Base-by-base conservation (phyloP, 495 filamentous ascomycete genomes). In the Podospora pseudoanserina region DNA sequence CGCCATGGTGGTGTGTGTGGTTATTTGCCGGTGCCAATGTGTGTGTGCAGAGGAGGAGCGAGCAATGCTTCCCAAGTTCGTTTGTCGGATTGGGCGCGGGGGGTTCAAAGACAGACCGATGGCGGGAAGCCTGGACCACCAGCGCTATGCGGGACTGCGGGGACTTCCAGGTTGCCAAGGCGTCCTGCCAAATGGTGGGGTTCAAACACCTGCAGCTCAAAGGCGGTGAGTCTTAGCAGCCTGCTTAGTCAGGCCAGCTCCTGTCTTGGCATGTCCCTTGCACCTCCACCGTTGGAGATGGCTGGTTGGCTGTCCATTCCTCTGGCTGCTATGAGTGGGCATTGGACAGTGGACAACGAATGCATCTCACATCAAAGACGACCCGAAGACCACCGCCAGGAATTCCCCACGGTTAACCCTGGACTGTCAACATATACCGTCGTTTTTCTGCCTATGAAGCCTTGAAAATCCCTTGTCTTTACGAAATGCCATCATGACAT, bases 401-500 rank as follows among this genome's bases (percentile, higher is more conserved):
- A 15, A 61, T 61, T 16, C 39, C 39, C 39, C 15, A 49, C 9
- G 9, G 39, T 7, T 7, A 32, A 32, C 7, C 30, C 39, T 49
- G 39, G 39, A 16, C 9, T 6, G 6, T 49, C 30, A 32, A 1
- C 3, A 5, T 49, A 16, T 11, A 49, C 0, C 2, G 0, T 11
- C 0, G 39, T 49, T 5, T 18, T 49, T 49, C 15, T 49, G 9
- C 39, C 13, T 11, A 49, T 49, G 39, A 49, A 49, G 39, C 9
- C 15, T 16, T 49, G 39, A 49, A 49, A 49, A 5, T 13, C 7
- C 15, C 15, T 11, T 3, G 3, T 23, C 23, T 23, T 11, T 49
- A 16, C 61, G 69, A 66, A 68, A 77, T 72, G 76, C 74, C 73
- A 90, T 86, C 75, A 99, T 99, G 95, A 97, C 92, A 74, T 88